Evolutionary conservation across 2,329 filamentous ascomycete species (phyloP).

Genomic region (Drechslerella stenobrocha): DNA sequence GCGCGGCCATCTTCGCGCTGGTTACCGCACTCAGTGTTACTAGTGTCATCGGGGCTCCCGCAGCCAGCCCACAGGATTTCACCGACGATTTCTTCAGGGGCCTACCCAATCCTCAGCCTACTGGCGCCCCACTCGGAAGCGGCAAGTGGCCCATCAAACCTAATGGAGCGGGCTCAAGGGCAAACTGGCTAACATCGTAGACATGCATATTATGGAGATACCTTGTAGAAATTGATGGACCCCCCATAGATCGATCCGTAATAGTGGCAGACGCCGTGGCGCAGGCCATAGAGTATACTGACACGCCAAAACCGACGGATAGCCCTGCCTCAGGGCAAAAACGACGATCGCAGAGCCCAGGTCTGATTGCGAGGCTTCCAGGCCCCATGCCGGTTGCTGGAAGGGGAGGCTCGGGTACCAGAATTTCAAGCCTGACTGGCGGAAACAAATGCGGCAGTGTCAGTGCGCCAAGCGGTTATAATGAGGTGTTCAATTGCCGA

Average conservation of each 20-base stretch:
- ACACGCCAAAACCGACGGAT: constrained; percentile 9
- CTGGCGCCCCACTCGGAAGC: constrained; percentile 12
- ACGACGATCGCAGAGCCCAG: constrained; percentile 14
- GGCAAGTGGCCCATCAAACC: not conserved
- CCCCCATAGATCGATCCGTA: constrained; percentile 10
- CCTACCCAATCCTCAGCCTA: constrained; percentile 8
- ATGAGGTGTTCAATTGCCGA: constrained; percentile 12
- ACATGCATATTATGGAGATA: not conserved
- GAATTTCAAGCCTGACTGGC: too few relatives aligned
- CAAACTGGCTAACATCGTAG: not conserved
- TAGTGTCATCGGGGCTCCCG: constrained; percentile 2
- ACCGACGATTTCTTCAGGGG: constrained; percentile 10
- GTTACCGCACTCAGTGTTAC: not conserved
- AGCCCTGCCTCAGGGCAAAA: not conserved
- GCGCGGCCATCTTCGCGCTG: not conserved
- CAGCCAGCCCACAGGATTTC: not conserved
- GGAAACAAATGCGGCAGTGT: too few relatives aligned
- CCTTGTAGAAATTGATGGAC: constrained; percentile 1
- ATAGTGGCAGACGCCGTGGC: constrained; percentile 13
- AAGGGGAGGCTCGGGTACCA: too few relatives aligned
- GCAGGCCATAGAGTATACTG: constrained; percentile 25
- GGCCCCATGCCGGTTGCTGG: too few relatives aligned
- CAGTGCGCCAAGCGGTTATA: constrained; percentile 9
- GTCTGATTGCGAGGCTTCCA: too few relatives aligned
- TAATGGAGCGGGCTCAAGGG: not conserved